Base-by-base conservation (phyloP, 257 asterid genomes). In the Asclepias syriaca region DNA sequence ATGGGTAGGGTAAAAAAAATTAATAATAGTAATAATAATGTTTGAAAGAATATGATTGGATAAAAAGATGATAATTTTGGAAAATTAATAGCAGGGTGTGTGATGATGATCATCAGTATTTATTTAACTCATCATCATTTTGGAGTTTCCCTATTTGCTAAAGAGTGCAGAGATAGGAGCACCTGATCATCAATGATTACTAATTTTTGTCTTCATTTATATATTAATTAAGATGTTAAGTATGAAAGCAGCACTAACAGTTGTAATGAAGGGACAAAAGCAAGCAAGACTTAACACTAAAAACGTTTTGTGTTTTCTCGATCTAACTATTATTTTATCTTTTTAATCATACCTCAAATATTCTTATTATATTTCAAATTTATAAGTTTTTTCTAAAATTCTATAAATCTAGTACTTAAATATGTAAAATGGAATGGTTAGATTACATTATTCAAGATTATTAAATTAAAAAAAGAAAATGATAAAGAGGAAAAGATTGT, bases 141-240 rank as follows among this genome's bases (percentile, higher is more conserved):
- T 58, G 60, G 63, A 50, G 43, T 68, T 48, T 27, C 24, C 73
- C 51, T 8, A 73, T 68, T 60, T 63, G 74, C 40, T 16, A 9
- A 55, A 56, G 60, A 60, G 66, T 27, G 65, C 65, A 37, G 14
- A 37, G 27, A 61, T 14, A 2, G 15, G 13, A 72, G 59, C 69
- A 22, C 40, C 70, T 68, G 83, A 75, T 71, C 57, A 39, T 15
- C n/a, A 18, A 75, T 80, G 56, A 64, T 70, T 56, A 19, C 49
- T 68, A 59, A 11, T 64, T 72, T 72, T 73, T 68, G 72, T 72
- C 74, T 64, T 46, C 46, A 29, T 64, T 18, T 53, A 24, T 24
- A 24, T 24, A 65, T 65, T 66, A 66, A 65, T 65, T 66, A 66
- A 65, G 72, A 60, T 69, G 77, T 75, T 69, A 72, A 68, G 50